These are phyloP conservation scores for Allomyces macrogynus DNA, from an alignment of 192 early-diverging fungal species.

Conservation along the genomic window DNA sequence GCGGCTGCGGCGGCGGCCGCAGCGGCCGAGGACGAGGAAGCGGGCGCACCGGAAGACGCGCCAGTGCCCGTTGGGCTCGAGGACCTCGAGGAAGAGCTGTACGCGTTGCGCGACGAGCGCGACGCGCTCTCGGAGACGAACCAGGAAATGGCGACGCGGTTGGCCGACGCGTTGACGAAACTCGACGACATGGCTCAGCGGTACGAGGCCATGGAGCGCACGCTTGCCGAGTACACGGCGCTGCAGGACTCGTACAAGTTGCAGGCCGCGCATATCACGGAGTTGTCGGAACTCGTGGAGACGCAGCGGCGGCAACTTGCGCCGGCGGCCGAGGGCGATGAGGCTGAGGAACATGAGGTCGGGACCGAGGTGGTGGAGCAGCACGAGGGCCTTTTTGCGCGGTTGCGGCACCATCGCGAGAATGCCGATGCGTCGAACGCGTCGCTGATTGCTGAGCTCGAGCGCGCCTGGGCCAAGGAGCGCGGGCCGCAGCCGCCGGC, in stretches of 20 bases:
- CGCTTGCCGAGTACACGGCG: neutral
- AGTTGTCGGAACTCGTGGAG: neutral
- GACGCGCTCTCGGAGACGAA: neutral
- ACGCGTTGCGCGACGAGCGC: conserved; percentile 9
- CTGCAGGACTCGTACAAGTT: neutral
- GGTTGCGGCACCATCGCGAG: neutral
- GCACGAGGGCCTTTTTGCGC: neutral
- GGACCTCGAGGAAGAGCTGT: conserved; percentile 7
- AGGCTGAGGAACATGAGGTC: neutral
- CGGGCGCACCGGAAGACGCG: too few relatives aligned
- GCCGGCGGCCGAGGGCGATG: neutral
- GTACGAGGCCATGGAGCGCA: neutral
- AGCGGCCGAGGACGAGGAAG: too few relatives aligned
- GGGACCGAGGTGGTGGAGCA: too few relatives aligned
- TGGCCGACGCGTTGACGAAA: neutral
- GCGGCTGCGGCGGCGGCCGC: neutral
- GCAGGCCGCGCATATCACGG: neutral
- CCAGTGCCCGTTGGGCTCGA: too few relatives aligned
- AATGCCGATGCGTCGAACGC: neutral
- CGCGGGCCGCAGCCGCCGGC: neutral
- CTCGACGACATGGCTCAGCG: neutral
- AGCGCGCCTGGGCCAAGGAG: neutral
- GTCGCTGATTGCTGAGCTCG: neutral
- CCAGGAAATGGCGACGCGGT: neutral
- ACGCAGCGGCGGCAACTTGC: neutral